Evolutionary conservation across 2,329 filamentous ascomycete genomes (phyloP).

Genomic region (Phyllosticta citrichinensis): DNA sequence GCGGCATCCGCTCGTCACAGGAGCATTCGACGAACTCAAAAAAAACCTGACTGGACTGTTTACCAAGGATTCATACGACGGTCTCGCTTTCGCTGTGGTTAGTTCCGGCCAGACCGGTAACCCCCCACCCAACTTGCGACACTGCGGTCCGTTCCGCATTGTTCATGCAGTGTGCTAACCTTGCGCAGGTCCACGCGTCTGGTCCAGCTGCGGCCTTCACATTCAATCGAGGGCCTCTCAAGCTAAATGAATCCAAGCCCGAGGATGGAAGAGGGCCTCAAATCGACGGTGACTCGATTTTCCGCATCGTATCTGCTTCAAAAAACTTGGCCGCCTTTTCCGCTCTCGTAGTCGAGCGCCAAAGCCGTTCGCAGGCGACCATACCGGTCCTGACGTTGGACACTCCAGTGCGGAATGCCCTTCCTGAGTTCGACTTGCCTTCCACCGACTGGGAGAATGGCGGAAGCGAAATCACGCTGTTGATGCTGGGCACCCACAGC

Average conservation of each 20-base stretch:
- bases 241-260: slow-evolving; percentile 18
- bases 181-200: slow-evolving; percentile 20
- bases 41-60: slow-evolving; percentile 15
- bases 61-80: slow-evolving; percentile 19
- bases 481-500: slow-evolving; percentile 24
- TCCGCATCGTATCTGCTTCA: slow-evolving; percentile 21
- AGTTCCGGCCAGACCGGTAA: slow-evolving; percentile 9
- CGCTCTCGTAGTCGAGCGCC: slow-evolving; percentile 16
- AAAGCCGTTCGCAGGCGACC: slow-evolving; percentile 7
- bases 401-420: slow-evolving; percentile 16
- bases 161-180: neutral
- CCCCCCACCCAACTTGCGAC: neutral
- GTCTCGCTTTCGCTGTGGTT: slow-evolving; percentile 22
- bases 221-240: slow-evolving; percentile 22
- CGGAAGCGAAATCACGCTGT: slow-evolving; percentile 22
- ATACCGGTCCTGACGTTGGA: slow-evolving; percentile 15
- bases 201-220: slow-evolving; percentile 14
- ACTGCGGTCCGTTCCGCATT: neutral
- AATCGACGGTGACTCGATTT: slow-evolving; percentile 22
- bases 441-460: slow-evolving; percentile 21
- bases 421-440: slow-evolving; percentile 18
- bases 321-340: slow-evolving; percentile 21
- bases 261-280: slow-evolving; percentile 5
- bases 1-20: slow-evolving; percentile 16
- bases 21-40: slow-evolving; percentile 18